phyloP scores from a whole-genome alignment of 345 rosid genomes.

The Gynandropsis gynandra region DNA sequence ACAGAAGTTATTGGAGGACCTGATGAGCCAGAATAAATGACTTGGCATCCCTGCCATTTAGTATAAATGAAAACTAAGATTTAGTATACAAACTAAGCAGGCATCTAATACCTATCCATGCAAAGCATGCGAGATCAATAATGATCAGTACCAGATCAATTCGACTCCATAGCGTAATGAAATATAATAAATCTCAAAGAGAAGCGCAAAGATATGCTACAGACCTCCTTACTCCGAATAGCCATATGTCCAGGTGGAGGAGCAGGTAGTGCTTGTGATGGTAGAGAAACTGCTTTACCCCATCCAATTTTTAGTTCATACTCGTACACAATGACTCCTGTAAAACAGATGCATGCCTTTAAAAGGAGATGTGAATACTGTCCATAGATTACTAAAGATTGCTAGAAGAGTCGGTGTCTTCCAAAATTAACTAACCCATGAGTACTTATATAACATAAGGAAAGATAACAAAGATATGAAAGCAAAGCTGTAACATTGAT shows the following conservation, averaged over 20 bases:
- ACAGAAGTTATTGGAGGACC: constrained; percentile 88
- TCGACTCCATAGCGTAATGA: background rate
- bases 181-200: constrained; percentile 13
- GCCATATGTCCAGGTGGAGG: constrained; percentile 99
- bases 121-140: constrained; percentile 12
- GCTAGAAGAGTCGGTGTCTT: constrained; percentile 5
- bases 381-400: constrained; percentile 1
- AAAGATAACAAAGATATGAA: background rate
- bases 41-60: constrained; percentile 73
- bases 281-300: constrained; percentile 99
- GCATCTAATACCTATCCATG: background rate
- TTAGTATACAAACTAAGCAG: constrained; percentile 10
- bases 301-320: constrained; percentile 97
- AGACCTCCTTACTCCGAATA: constrained; percentile 95
- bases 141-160: background rate
- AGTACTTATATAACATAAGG: constrained; percentile 4
- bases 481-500: background rate
- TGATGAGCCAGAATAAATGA: constrained; percentile 94
- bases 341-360: constrained; percentile 21
- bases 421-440: background rate
- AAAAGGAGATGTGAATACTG: constrained; percentile 5
- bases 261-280: constrained; percentile 97
- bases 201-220: constrained; percentile 22
- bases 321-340: constrained; percentile 92
- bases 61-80: constrained; percentile 21